Evolutionary conservation across 2,329 filamentous ascomycete species (phyloP).

Genomic region (Colletotrichum sp.): DNA sequence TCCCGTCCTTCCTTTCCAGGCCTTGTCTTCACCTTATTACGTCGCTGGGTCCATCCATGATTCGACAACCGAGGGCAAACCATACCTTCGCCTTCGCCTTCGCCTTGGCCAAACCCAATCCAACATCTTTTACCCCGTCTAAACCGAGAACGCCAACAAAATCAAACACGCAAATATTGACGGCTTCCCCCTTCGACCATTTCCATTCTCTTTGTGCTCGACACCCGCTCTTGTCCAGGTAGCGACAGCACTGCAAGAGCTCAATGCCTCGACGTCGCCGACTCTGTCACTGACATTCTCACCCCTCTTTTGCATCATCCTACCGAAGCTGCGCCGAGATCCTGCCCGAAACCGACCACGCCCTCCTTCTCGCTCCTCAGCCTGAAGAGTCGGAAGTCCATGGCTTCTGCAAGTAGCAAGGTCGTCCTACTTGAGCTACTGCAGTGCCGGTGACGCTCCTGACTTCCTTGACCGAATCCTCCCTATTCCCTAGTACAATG

Average conservation of each 20-base stretch:
- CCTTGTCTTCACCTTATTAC: slow-evolving; percentile 4
- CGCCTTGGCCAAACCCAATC: slow-evolving; percentile 8
- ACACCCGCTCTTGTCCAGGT: neutral
- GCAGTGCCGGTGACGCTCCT: slow-evolving; percentile 14
- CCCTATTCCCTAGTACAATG: slow-evolving; percentile 4
- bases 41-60: slow-evolving; percentile 18
- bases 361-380: neutral
- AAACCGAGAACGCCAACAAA: neutral
- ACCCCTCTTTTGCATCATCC: neutral
- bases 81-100: neutral
- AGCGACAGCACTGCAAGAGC: neutral
- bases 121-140: neutral
- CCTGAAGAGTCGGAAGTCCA: slow-evolving; percentile 1
- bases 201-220: neutral
- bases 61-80: slow-evolving; percentile 5
- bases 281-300: neutral
- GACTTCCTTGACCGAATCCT: neutral
- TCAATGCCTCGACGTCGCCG: slow-evolving; percentile 19
- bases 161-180: neutral
- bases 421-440: slow-evolving; percentile 14
- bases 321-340: neutral
- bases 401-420: slow-evolving; percentile 16
- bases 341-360: neutral
- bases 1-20: slow-evolving; percentile 11
- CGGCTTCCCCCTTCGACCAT: neutral